Conservation (phyloP, 805 yeast species). For the Starmerella scarabaei region DNA sequence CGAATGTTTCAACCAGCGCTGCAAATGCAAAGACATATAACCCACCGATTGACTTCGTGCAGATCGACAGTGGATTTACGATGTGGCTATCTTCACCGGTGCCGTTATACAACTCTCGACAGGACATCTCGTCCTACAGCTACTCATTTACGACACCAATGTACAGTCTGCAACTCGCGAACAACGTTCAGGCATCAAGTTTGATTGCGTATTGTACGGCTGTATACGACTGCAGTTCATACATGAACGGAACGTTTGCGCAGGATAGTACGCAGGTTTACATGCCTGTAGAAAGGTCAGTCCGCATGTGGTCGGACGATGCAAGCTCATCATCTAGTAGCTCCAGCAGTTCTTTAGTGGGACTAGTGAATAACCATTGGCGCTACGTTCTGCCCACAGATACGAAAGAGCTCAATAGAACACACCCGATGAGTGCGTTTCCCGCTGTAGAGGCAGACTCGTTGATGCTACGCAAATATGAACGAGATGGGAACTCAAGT, state of each 20-base stretch:
- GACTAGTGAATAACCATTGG: slow-evolving; percentile 1
- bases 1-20: no score
- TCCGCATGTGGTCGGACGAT: no score
- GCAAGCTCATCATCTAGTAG: no score
- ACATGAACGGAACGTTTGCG: slow-evolving; percentile 4
- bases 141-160: slow-evolving; percentile 10
- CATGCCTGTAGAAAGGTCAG: not conserved
- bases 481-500: not conserved
- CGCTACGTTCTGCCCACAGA: slow-evolving; percentile 7
- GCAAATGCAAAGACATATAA: not conserved
- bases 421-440: slow-evolving; percentile 8
- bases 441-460: slow-evolving; percentile 16
- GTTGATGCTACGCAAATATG: not conserved
- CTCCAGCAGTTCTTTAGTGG: not conserved
- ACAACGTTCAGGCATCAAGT: slow-evolving; percentile 5
- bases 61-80: slow-evolving; percentile 2
- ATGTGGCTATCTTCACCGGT: slow-evolving; percentile 10
- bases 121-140: slow-evolving; percentile 9
- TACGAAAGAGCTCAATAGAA: not conserved
- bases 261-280: not conserved
- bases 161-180: not conserved
- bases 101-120: slow-evolving; percentile 2
- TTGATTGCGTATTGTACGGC: slow-evolving; percentile 17
- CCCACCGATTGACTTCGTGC: slow-evolving; percentile 1
- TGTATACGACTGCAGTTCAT: slow-evolving; percentile 11